Evolutionary conservation across 2,329 filamentous ascomycete species (phyloP).

Genomic region (Daldinia eschscholtzii): DNA sequence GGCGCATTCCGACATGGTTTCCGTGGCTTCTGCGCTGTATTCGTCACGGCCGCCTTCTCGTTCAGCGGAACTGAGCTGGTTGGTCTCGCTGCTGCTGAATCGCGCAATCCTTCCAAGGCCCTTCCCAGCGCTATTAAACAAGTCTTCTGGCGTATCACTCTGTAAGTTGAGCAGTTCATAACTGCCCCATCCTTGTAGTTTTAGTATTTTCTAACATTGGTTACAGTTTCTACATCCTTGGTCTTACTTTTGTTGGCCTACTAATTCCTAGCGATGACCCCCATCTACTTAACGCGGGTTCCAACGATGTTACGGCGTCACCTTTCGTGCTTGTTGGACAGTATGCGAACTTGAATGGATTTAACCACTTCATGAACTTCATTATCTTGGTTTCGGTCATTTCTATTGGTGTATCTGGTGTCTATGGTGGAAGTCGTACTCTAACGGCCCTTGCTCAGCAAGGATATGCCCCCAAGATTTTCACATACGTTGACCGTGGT

Average conservation of each 20-base stretch:
- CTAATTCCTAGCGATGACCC: constrained; percentile 61
- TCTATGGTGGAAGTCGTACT: constrained; percentile 71
- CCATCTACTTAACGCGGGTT: constrained; percentile 62
- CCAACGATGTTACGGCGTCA: constrained; percentile 61
- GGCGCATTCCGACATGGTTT: constrained; percentile 78
- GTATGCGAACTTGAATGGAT: constrained; percentile 64
- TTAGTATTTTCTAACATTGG: constrained; percentile 22
- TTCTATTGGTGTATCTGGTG: constrained; percentile 69
- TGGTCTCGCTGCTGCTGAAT: constrained; percentile 80
- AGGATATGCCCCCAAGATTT: constrained; percentile 68
- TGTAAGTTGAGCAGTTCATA: constrained; percentile 48
- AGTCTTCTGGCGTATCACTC: constrained; percentile 70
- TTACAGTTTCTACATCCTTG: constrained; percentile 63
- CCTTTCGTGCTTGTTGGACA: constrained; percentile 71
- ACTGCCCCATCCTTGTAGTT: too few species aligned
- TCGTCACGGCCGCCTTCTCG: constrained; percentile 79
- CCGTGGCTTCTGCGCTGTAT: constrained; percentile 78
- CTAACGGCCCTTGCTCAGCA: constrained; percentile 70
- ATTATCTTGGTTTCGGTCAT: constrained; percentile 70
- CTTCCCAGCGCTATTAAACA: constrained; percentile 89
- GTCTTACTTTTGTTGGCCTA: constrained; percentile 65
- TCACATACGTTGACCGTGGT: constrained; percentile 69
- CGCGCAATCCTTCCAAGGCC: constrained; percentile 75
- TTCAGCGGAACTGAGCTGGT: constrained; percentile 81
- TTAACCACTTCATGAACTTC: constrained; percentile 70